A percentile compares a stretch with the other conserved stretches of the same genome.
phyloP scores from a whole-genome alignment of 2,329 filamentous ascomycete genomes.

The Cryphonectria nitschkei region DNA sequence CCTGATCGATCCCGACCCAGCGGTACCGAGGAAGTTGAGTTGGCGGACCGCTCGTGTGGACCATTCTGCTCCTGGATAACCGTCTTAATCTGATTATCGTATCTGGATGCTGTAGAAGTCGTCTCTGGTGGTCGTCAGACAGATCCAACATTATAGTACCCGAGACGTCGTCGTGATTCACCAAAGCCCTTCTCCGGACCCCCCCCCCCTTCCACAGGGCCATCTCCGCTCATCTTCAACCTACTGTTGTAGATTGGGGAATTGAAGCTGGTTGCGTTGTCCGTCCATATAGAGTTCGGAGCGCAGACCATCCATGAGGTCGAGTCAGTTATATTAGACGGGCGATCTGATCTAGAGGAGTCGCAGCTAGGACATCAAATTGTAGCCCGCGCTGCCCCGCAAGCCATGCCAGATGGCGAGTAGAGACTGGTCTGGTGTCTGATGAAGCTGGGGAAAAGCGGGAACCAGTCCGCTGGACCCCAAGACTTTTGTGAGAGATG shows the following conservation, averaged over 20 bases:
- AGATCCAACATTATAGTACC: not conserved
- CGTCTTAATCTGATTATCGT: not conserved
- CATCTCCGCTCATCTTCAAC: not conserved
- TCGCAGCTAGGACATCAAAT: not conserved
- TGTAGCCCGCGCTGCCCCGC: not conserved
- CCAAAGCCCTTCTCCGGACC: not conserved
- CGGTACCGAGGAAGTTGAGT: not conserved
- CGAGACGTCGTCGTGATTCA: not conserved
- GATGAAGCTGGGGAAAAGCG: not conserved
- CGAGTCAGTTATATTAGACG: no score
- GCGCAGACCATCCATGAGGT: no score
- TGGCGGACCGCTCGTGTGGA: not conserved
- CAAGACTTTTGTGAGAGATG: not conserved
- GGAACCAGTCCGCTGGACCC: no score
- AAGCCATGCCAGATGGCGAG: not conserved
- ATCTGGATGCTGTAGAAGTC: not conserved
- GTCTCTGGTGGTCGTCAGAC: not conserved
- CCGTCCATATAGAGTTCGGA: not conserved
- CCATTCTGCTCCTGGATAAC: not conserved
- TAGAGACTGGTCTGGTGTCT: not conserved
- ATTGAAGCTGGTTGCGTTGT: not conserved
- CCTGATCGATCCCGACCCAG: not conserved
- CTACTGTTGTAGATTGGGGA: not conserved
- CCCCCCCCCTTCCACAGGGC: not conserved
- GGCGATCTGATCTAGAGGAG: not conserved